Evolutionary conservation across 208 protist genomes (phyloP).

Genomic region (Trypanosoma grayi): DNA sequence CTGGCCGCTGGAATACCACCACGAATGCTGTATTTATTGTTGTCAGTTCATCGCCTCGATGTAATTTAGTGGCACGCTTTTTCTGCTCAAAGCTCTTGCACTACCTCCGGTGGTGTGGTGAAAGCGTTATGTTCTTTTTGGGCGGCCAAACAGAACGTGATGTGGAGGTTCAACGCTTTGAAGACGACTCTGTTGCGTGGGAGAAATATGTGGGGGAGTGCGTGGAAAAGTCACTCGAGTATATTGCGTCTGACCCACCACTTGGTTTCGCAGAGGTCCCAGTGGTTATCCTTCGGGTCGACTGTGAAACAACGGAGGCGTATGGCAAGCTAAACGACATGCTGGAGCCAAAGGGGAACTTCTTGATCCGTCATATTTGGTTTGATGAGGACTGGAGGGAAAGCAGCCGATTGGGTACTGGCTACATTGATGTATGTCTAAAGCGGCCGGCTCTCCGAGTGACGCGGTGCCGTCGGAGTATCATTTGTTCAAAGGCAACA

Average conservation of each 20-base stretch:
- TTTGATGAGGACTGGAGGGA: constrained; percentile 58
- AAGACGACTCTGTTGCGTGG: constrained; percentile 36
- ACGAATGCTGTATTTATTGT: constrained; percentile 54
- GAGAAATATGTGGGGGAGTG: constrained; percentile 27
- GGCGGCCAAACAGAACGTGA: constrained; percentile 28
- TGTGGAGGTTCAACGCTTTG: constrained; percentile 33
- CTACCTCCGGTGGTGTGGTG: constrained; percentile 63
- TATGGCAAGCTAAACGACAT: constrained; percentile 35
- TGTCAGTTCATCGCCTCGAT: constrained; percentile 48
- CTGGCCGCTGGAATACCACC: constrained; percentile 35
- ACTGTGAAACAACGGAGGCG: constrained; percentile 41
- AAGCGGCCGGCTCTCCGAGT: constrained; percentile 35
- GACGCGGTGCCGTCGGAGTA: constrained; percentile 47
- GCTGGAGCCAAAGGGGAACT: constrained; percentile 31
- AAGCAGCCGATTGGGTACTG: background rate
- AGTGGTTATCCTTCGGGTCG: constrained; percentile 48
- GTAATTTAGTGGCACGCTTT: constrained; percentile 57
- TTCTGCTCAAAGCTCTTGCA: constrained; percentile 63
- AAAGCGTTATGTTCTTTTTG: constrained; percentile 57
- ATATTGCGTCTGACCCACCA: constrained; percentile 44
- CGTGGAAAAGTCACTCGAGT: constrained; percentile 34
- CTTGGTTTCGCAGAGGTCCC: constrained; percentile 57
- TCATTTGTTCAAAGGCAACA: constrained; percentile 61
- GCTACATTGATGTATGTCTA: constrained; percentile 60
- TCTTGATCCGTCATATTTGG: constrained; percentile 57